Evolutionary conservation across 495 filamentous ascomycete genomes (phyloP).

Genomic region (Aspergillus egyptiacus): DNA sequence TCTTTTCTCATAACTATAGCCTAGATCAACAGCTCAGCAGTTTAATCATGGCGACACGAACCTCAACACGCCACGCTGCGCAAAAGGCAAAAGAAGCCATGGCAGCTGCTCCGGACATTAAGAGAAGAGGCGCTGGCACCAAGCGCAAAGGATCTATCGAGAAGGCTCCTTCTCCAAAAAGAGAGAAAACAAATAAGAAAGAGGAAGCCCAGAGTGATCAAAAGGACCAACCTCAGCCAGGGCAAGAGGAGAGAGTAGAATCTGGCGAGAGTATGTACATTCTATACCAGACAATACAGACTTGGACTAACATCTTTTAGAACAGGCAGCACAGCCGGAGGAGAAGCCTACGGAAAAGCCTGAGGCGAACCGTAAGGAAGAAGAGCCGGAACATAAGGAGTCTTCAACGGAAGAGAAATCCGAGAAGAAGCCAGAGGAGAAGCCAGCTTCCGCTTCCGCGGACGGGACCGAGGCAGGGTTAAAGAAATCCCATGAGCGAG

Average conservation of each 20-base stretch:
- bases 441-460: constrained; percentile 9
- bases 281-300: neutral
- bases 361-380: constrained; percentile 25
- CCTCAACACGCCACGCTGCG: constrained; percentile 39
- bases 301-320: neutral
- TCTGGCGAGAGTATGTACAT: constrained; percentile 1
- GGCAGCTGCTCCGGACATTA: constrained; percentile 21
- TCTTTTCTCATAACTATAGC: neutral
- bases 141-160: constrained; percentile 33
- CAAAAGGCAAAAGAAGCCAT: constrained; percentile 44
- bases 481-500: constrained; percentile 41
- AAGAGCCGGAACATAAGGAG: neutral
- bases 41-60: constrained; percentile 31
- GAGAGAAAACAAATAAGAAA: constrained; percentile 27
- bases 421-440: constrained; percentile 8
- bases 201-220: neutral
- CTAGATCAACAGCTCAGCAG: neutral
- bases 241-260: neutral
- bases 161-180: constrained; percentile 26
- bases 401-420: neutral
- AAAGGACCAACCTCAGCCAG: neutral
- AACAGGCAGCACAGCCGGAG: neutral
- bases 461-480: constrained; percentile 21
- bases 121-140: constrained; percentile 20
- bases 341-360: constrained; percentile 17